Conservation (phyloP, 176 grass and related monocot species). For the Calamus simplicifolius region DNA sequence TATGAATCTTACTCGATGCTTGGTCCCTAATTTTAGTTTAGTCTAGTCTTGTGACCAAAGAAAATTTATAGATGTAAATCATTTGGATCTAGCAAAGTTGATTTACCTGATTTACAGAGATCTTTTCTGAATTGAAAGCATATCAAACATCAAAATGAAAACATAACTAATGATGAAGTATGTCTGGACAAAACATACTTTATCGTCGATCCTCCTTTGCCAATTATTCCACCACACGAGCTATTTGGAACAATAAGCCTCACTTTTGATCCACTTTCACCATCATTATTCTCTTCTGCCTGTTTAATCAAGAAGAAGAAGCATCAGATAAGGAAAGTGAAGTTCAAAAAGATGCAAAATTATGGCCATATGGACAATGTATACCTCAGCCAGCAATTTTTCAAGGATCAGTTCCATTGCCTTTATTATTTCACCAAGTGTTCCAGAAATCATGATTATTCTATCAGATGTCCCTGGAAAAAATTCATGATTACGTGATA, state of each 20-base stretch:
- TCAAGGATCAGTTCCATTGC: slow-evolving; percentile 92
- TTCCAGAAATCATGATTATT: slow-evolving; percentile 90
- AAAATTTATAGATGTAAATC: no score
- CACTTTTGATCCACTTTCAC: slow-evolving; percentile 75
- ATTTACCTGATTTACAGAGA: no score
- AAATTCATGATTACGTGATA: slow-evolving; percentile 88
- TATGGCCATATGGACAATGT: no score
- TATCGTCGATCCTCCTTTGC: slow-evolving; percentile 95
- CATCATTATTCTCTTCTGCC: slow-evolving; percentile 78
- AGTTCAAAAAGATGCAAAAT: no score
- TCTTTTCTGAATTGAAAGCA: no score
- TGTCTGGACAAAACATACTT: slow-evolving; percentile 41
- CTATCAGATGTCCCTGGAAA: slow-evolving; percentile 95
- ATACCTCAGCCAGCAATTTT: slow-evolving; percentile 80
- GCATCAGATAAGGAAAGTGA: no score
- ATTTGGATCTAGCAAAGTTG: no score
- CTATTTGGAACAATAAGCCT: slow-evolving; percentile 92
- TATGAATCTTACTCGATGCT: no score
- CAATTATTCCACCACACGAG: slow-evolving; percentile 95
- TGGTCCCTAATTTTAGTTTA: no score
- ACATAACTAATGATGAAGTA: neutral
- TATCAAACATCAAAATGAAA: no score
- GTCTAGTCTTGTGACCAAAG: no score
- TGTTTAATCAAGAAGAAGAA: slow-evolving; percentile 24
- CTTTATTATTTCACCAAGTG: slow-evolving; percentile 73